These are phyloP conservation scores for Podospora sp. DNA, from an alignment of 495 filamentous ascomycete genomes.

Conservation along the genomic window DNA sequence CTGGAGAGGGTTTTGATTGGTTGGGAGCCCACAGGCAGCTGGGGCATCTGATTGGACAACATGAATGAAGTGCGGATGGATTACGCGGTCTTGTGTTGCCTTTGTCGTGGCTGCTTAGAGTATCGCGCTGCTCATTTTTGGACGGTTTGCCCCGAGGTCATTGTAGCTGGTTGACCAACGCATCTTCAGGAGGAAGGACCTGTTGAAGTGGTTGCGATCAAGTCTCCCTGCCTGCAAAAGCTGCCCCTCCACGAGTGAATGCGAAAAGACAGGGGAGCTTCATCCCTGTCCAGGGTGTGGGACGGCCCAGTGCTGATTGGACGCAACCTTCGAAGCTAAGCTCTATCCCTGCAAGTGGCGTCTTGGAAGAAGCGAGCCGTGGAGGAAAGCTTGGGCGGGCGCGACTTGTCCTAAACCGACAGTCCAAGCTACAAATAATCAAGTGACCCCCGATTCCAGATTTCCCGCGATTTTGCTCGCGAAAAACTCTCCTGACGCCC, in stretches of 20 bases:
- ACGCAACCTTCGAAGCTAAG: not conserved
- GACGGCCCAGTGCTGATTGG: not conserved
- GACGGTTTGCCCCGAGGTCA: not conserved
- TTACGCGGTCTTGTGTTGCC: not conserved
- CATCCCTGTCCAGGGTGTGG: slow-evolving; percentile 7
- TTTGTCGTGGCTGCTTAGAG: not conserved
- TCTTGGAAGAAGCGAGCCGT: slow-evolving; percentile 33
- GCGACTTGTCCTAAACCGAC: slow-evolving; percentile 32
- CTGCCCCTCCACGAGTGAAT: not conserved
- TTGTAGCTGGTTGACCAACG: not conserved
- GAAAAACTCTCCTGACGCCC: slow-evolving; percentile 29
- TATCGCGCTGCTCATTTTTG: not conserved
- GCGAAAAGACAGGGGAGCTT: not conserved
- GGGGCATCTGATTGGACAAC: not conserved
- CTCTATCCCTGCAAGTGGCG: slow-evolving; percentile 29
- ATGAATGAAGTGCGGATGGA: slow-evolving; percentile 1
- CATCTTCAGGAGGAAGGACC: not conserved
- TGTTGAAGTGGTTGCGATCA: not conserved
- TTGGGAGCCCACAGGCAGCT: slow-evolving; percentile 5
- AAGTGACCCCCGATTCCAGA: slow-evolving; percentile 43
- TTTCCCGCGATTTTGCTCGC: slow-evolving; percentile 38
- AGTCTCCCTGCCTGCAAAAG: not conserved
- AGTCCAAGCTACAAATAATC: slow-evolving; percentile 46
- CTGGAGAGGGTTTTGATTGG: not conserved
- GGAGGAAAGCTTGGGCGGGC: slow-evolving; percentile 33